Evolutionary conservation across 2,329 filamentous ascomycete species (phyloP), one percentile per base, ranked within the genome.

Genomic region (Lasiodiplodia citricola): DNA sequence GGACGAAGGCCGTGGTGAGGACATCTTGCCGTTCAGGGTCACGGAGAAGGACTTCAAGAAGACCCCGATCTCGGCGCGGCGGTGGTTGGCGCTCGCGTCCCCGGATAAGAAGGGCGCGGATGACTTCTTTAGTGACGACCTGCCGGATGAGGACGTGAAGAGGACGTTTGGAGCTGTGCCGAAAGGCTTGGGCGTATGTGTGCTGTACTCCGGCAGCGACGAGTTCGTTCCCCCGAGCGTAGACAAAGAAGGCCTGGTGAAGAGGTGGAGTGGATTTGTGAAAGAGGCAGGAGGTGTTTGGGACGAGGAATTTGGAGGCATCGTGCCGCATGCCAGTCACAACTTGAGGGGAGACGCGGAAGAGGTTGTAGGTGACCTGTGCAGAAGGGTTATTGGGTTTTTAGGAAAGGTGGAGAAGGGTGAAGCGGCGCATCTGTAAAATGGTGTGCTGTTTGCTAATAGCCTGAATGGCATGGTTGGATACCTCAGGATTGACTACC

Each of bases 71-170:
- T 85, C 81, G n/a, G 87, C 89, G 8, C 81, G 81, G 56, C 77
- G 90, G 52, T 90, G 88, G 77, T 75, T 90, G 44, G 87, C 87
- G 57, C 80, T 92, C 7, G 81, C 85, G 0, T 86, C 84, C 25
- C 87, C 87, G 0, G 81, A 83, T 57, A 79, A 83, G 63, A 84
- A 88, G 5, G 91, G 90, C 11, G 91, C 92, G 69, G 94, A 97
- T 77, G 94, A 97, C 77, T 93, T 92, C 75, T 97, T 97, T 81
- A 94, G 91, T n/a, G 90, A 88, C 2, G 92, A 96, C 75, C 81
- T 96, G n/a, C 78, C 82, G 0, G 85, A 88, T 52, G 83, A 87
- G 38, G 82, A 84, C 21, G 81, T 94, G 7, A 75, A 79, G 28
- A 77, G 77, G 16, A 90, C 90, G n/a, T 97, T 95, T 86, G 86